Percentiles rank a stretch among this genome's conserved stretches.
Evolutionary conservation across 352 stramenopile genomes (phyloP).

Genomic region (Pythium scleroteichum): DNA sequence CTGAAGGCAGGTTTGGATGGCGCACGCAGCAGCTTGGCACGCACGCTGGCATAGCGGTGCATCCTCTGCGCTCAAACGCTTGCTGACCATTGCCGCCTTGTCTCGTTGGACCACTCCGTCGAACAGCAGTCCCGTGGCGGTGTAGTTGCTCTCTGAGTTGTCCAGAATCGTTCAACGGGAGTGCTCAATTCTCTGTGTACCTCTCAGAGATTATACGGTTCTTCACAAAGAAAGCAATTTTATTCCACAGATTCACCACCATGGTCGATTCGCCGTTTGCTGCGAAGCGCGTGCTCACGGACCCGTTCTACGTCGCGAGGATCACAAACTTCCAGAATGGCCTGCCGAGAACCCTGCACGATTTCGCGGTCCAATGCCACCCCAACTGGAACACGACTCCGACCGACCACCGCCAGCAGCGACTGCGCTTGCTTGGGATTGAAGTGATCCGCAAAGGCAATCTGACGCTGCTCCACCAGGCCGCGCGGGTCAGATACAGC

Average conservation of each 20-base stretch:
- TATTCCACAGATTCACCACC: not conserved
- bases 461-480: constrained; percentile 12
- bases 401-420: constrained; percentile 9
- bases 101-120: too few relatives aligned
- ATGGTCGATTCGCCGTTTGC: not conserved
- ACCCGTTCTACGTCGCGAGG: constrained; percentile 10
- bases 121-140: too few relatives aligned
- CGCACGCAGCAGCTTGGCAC: constrained; percentile 77
- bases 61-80: constrained; percentile 29
- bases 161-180: too few relatives aligned
- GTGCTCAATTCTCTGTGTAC: too few relatives aligned
- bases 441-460: constrained; percentile 19
- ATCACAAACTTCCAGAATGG: constrained; percentile 22
- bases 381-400: constrained; percentile 9
- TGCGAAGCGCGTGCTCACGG: constrained; percentile 10
- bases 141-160: too few relatives aligned
- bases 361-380: constrained; percentile 7
- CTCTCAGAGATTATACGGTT: too few relatives aligned
- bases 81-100: not conserved
- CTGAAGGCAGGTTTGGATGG: constrained; percentile 84
- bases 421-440: constrained; percentile 13
- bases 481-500: constrained; percentile 2
- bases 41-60: constrained; percentile 48
- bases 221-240: not conserved
- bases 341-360: constrained; percentile 9